Evolutionary conservation across 352 stramenopile genomes (phyloP), one percentile per base, ranked within the genome.

Genomic region (Globisporangium acanthophoron): DNA sequence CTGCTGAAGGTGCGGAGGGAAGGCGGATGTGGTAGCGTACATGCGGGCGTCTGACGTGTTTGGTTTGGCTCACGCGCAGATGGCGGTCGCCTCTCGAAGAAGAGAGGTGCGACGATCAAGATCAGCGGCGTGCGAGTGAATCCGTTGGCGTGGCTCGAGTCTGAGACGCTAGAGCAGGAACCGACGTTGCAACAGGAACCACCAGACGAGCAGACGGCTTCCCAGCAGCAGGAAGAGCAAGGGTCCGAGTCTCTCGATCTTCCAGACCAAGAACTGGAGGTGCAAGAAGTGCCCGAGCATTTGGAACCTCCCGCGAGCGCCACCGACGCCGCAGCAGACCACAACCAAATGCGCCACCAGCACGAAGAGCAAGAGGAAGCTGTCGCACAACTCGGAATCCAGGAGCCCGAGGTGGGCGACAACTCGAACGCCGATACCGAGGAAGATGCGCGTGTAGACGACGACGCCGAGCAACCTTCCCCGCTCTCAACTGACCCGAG

Each of bases 101-200:
- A 51, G 49, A 53, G 45, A 37, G 35, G 8, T 9, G 18, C 48
- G 21, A 74, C 52, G 51, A 86, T 90, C 67, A 85, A 78, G 64
- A 87, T 90, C 61, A 90, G 72, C 44, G 73, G 78, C 12, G 68
- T 90, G 12, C 78, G 76, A n/a, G 70, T 85, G 40, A 87, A 88
- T 52, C 68, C 74, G 13, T 8, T 57, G 9, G 54, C 54, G 16
- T 49, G 44, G 45, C 52, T 52, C 51, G 54, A 33, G 56, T 52
- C 37, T 0, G 45, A 60, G 18, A 4, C 7, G 16, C 40, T 5
- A 16, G 9, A 18, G 16, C 40, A 51, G 16, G 40, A 56, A n/a
- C 9, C 12, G 39, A 51, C 33, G 31, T 31, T 12, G 20, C 44
- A 40, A 47, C 3, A 43, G 8, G 27, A 37, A 46, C 24, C 15